Evolutionary conservation across 2,329 filamentous ascomycete species (phyloP).

Genomic region (Parascedosporium putredinis): DNA sequence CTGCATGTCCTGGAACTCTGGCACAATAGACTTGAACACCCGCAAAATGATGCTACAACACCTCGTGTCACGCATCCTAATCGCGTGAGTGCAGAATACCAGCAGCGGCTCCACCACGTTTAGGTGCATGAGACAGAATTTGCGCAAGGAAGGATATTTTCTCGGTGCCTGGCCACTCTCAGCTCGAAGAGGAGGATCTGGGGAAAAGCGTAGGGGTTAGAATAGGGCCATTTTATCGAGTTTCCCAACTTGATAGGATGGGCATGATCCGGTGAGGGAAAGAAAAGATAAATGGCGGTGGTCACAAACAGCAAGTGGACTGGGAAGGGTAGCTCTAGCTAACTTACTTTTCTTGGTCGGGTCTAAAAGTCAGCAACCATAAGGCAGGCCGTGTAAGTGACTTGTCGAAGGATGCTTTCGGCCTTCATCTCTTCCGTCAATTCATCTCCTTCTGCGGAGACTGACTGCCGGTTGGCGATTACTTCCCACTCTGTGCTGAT

Average conservation of each 20-base stretch:
- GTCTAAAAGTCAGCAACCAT: slow-evolving; percentile 87
- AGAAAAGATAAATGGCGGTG: background rate
- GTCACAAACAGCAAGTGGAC: background rate
- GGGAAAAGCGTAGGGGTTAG: background rate
- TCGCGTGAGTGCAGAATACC: slow-evolving; percentile 81
- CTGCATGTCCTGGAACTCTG: slow-evolving; percentile 50
- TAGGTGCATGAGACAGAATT: slow-evolving; percentile 71
- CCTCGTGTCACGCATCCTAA: slow-evolving; percentile 80
- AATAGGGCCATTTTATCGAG: background rate
- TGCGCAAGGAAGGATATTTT: slow-evolving; percentile 50
- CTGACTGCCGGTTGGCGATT: slow-evolving; percentile 52
- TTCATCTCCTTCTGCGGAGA: slow-evolving; percentile 61
- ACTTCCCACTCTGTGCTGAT: slow-evolving; percentile 79
- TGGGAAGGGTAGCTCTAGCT: background rate
- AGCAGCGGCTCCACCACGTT: slow-evolving; percentile 79
- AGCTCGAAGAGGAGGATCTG: slow-evolving; percentile 1
- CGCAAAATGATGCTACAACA: slow-evolving; percentile 79
- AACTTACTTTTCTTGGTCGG: slow-evolving; percentile 54
- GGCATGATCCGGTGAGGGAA: too few relatives aligned
- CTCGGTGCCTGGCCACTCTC: background rate
- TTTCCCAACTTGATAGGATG: too few relatives aligned
- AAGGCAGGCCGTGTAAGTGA: slow-evolving; percentile 85
- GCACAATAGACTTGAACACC: slow-evolving; percentile 75
- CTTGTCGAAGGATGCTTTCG: slow-evolving; percentile 85
- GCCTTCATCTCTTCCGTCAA: slow-evolving; percentile 96